Conservation (phyloP, 2,329 filamentous ascomycete species). For the Colletotrichum noveboracense region DNA sequence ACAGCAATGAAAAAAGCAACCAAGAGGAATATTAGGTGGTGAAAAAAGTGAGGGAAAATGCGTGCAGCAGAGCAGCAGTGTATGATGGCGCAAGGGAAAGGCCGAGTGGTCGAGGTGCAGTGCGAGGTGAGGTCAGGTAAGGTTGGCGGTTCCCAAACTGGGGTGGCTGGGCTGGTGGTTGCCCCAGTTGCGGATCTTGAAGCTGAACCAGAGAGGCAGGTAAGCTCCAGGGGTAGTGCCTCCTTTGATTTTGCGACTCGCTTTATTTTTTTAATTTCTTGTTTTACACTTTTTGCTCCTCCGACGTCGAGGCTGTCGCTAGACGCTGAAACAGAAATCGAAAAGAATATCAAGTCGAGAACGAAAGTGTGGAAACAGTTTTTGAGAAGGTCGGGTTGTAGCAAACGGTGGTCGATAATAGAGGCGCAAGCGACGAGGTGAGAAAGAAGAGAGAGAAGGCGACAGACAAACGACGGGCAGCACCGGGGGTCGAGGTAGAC, state of each 20-base stretch:
- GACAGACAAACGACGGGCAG: not conserved
- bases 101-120: constrained; percentile 1
- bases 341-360: not conserved
- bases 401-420: not conserved
- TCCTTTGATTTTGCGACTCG: not conserved
- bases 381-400: not conserved
- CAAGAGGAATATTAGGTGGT: not conserved
- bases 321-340: not conserved
- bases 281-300: not conserved
- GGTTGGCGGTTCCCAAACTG: constrained; percentile 17
- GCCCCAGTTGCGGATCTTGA: constrained; percentile 16
- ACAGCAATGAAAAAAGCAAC: constrained; percentile 8
- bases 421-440: not conserved
- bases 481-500: constrained; percentile 77
- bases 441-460: not conserved
- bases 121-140: not conserved
- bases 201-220: constrained; percentile 13
- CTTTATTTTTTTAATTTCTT: not conserved
- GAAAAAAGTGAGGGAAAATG: not conserved
- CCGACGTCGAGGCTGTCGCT: not conserved
- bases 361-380: not conserved
- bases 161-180: constrained; percentile 19
- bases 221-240: constrained; percentile 1
- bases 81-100: constrained; percentile 4
- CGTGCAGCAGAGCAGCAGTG: not conserved